Percentiles rank a stretch among this genome's conserved stretches.
phyloP scores from a whole-genome alignment of 176 grass and related monocot species.

The Pharus latifolius region DNA sequence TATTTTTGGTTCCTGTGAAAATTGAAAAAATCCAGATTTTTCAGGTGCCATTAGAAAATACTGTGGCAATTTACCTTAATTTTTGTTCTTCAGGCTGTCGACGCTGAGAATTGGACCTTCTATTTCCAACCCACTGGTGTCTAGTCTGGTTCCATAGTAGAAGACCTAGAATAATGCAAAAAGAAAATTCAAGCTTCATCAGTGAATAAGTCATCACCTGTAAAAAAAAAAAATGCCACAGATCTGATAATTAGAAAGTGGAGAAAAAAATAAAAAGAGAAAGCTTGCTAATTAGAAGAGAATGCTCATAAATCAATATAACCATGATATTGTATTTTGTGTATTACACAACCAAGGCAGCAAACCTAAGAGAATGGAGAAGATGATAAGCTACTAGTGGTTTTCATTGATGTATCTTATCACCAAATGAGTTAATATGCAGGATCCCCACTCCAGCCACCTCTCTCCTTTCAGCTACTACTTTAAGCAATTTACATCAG shows the following conservation, averaged over 20 bases:
- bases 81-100: slow-evolving; percentile 41
- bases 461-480: background rate
- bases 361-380: no score
- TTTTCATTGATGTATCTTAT: background rate
- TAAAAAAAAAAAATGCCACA: no score
- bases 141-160: slow-evolving; percentile 81
- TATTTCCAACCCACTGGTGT: slow-evolving; percentile 72
- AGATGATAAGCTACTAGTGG: background rate
- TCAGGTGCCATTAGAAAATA: background rate
- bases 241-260: no score
- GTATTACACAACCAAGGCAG: no score
- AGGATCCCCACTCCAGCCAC: no score
- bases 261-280: no score
- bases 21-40: background rate
- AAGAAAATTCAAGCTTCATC: background rate
- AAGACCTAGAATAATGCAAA: slow-evolving; percentile 43
- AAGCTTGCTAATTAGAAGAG: no score
- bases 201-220: background rate
- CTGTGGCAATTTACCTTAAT: slow-evolving; percentile 48
- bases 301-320: no score
- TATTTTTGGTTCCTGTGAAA: background rate
- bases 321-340: no score
- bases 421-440: background rate
- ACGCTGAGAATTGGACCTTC: slow-evolving; percentile 24
- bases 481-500: background rate